Conservation (phyloP, 2,329 filamentous ascomycete genomes). For the Falciphora oryzae region DNA sequence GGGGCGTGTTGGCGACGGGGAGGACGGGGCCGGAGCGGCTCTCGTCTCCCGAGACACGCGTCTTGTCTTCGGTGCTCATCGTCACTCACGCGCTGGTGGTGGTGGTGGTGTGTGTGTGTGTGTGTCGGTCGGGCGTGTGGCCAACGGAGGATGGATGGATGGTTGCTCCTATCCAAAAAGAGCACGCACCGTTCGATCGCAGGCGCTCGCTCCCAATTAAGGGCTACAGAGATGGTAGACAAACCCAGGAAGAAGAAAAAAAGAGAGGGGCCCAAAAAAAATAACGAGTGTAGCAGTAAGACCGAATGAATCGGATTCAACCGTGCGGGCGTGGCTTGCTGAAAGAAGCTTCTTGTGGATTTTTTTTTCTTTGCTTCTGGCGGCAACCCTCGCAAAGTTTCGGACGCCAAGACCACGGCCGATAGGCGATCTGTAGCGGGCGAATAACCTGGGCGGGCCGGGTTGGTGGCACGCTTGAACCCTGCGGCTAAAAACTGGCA, state of each 20-base stretch:
- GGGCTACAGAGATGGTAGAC: background rate
- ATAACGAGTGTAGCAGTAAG: background rate
- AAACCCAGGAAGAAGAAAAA: background rate
- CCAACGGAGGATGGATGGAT: background rate
- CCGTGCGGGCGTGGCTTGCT: background rate
- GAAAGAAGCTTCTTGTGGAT: background rate
- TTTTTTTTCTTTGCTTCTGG: background rate
- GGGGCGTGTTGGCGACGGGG: slow-evolving; percentile 65
- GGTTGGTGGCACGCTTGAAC: no score
- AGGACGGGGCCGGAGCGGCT: slow-evolving; percentile 57
- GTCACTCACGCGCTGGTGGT: slow-evolving; percentile 19
- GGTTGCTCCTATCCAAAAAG: background rate
- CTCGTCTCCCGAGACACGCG: slow-evolving; percentile 73
- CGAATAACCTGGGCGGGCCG: no score
- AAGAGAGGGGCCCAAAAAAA: background rate
- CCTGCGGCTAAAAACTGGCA: no score
- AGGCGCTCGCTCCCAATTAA: background rate
- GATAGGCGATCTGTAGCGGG: no score
- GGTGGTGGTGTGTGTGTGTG: no score
- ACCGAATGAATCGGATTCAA: background rate
- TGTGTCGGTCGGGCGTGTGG: no score
- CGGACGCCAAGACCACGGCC: no score
- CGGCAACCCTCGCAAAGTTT: no score
- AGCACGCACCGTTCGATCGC: background rate
- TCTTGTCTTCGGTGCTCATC: slow-evolving; percentile 73